Evolutionary conservation across 1,284 basidiomycete species (phyloP), one percentile per base, ranked within the genome.

Genomic region (Cutaneotrichosporon mucoides): DNA sequence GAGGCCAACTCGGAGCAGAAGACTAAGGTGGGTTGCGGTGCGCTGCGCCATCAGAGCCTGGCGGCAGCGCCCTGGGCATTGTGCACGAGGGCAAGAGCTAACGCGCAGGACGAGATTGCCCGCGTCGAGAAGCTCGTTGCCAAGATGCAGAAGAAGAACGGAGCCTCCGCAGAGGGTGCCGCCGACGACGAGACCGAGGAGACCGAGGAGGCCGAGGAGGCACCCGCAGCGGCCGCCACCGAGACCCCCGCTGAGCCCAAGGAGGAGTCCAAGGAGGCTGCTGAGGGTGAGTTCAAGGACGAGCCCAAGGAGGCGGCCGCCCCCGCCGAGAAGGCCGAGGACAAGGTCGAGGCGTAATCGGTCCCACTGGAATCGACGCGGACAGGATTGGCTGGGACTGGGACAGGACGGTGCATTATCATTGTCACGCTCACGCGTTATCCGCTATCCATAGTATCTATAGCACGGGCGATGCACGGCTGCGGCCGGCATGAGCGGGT

Each of bases 21-120:
- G 67, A 82, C 81, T 47, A 75, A 77, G 73, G 53, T 46, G 53
- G n/a, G 50, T 24, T 24, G 24, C 24, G 24, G 24, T 24, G 24
- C 24, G 24, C 24, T 24, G 24, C 24, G 24, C 24, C 24, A 24
- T 24, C 24, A 24, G 24, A 24, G 24, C 24, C 24, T 24, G 24
- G 24, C 24, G 24, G 24, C 24, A 24, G 24, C 24, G 24, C 24
- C 24, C 24, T 24, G 24, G 24, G 24, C 24, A 24, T 24, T 24
- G 24, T 24, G 24, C 24, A 24, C 24, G 24, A 24, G 24, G 24
- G 24, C 24, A 24, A 24, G 24, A 24, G 24, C 24, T 24, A 24
- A 24, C 24, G 24, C 24, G 24, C 42, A 53, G 51, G 83, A 83
- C n/a, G 85, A 90, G 68, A 89, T 93, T 71, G 81, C 84, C 70